A percentile compares a stretch with the other conserved stretches of the same genome.
Conservation (phyloP, 352 stramenopile genomes). For the Globisporangium emineosum region DNA sequence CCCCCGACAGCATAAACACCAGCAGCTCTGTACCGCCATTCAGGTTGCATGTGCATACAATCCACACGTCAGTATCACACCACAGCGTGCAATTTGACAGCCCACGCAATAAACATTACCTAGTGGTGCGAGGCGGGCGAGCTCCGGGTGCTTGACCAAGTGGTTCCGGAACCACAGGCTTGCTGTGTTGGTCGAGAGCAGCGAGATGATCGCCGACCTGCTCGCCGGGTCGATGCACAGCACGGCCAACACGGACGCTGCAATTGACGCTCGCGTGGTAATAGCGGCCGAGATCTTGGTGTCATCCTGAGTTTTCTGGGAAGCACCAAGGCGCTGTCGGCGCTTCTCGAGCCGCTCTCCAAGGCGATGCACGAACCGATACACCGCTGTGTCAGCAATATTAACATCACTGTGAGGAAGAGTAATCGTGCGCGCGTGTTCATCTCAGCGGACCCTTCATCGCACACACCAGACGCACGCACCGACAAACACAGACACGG, state of each 20-base stretch:
- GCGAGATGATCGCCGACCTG: slow-evolving; percentile 44
- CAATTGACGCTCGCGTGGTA: slow-evolving; percentile 24
- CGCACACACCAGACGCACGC: slow-evolving; percentile 5
- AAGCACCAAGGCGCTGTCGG: background rate
- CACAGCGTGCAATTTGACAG: background rate
- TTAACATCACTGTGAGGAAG: background rate
- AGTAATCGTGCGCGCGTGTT: background rate
- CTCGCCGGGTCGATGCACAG: slow-evolving; percentile 33
- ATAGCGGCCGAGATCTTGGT: background rate
- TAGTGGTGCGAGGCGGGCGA: slow-evolving; percentile 29
- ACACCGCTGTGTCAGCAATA: slow-evolving; percentile 28
- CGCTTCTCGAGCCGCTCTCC: slow-evolving; percentile 16
- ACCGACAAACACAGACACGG: slow-evolving; percentile 64
- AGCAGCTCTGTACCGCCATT: slow-evolving; percentile 33
- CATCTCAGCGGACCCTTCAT: background rate
- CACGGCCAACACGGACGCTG: slow-evolving; percentile 30
- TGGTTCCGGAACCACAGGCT: slow-evolving; percentile 34
- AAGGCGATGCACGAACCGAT: slow-evolving; percentile 37
- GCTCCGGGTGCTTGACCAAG: slow-evolving; percentile 28
- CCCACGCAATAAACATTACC: slow-evolving; percentile 5
- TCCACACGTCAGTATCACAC: background rate
- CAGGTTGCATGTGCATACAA: background rate
- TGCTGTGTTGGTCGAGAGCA: slow-evolving; percentile 46
- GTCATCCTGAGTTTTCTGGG: background rate
- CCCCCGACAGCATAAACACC: slow-evolving; percentile 44